These are phyloP conservation scores for Colletotrichum camelliae DNA, from an alignment of 2,329 filamentous ascomycete genomes.

Conservation along the genomic window DNA sequence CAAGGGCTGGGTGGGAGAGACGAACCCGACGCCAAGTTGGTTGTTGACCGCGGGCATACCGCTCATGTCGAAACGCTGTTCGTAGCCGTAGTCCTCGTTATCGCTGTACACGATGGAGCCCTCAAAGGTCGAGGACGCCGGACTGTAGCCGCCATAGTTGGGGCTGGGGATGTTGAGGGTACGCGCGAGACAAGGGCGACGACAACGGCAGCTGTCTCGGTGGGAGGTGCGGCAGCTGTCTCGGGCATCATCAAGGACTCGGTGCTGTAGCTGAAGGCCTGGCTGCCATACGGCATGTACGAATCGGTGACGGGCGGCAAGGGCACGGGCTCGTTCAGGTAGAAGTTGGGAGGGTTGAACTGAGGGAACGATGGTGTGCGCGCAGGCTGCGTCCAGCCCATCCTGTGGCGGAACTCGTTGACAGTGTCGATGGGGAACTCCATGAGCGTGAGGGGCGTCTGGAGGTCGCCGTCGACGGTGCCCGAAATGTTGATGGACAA, in stretches of 20 bases:
- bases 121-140: conserved; percentile 67
- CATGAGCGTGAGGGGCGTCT: conserved; percentile 71
- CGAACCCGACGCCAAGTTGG: conserved; percentile 64
- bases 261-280: conserved; percentile 68
- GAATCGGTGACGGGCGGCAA: conserved; percentile 45
- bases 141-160: conserved; percentile 64
- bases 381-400: conserved; percentile 69
- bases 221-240: conserved; percentile 49
- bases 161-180: conserved; percentile 68
- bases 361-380: conserved; percentile 66
- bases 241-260: conserved; percentile 65
- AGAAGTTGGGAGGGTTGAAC: conserved; percentile 62
- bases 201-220: conserved; percentile 60
- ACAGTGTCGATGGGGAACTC: conserved; percentile 75
- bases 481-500: conserved; percentile 70
- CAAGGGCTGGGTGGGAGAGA: conserved; percentile 66
- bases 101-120: conserved; percentile 69
- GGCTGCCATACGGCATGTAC: conserved; percentile 61
- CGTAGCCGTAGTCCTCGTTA: conserved; percentile 57
- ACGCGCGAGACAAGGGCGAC: too few species aligned
- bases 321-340: conserved; percentile 48
- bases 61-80: conserved; percentile 46
- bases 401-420: conserved; percentile 69
- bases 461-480: conserved; percentile 60
- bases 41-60: conserved; percentile 45